Percentiles rank a stretch among this genome's conserved stretches.
Conservation (phyloP, 805 yeast genomes). For the Ogataea allantospora region DNA sequence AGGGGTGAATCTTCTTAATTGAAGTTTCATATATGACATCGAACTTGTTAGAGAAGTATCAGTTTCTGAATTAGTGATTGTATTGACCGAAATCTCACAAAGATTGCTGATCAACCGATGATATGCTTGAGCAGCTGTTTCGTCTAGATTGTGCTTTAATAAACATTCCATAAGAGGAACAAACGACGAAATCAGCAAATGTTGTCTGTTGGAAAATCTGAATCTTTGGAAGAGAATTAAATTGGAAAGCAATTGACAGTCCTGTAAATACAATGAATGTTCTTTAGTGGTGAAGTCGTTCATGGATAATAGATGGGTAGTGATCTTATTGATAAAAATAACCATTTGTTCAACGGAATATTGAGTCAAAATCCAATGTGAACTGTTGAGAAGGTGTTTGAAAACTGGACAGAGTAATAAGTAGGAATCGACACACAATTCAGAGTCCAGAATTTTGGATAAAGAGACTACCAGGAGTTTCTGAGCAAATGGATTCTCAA, state of each 20-base stretch:
- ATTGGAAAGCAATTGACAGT: constrained; percentile 53
- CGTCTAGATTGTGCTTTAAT: constrained; percentile 24
- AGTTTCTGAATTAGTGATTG: constrained; percentile 24
- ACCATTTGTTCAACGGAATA: constrained; percentile 56
- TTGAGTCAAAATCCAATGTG: constrained; percentile 61
- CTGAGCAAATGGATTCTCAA: constrained; percentile 7
- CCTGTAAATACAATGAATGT: constrained; percentile 27
- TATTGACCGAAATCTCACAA: constrained; percentile 63
- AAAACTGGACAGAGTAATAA: constrained; percentile 26
- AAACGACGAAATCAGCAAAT: constrained; percentile 52
- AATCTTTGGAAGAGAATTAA: constrained; percentile 66
- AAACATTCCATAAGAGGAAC: constrained; percentile 51
- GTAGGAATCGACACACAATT: not conserved
- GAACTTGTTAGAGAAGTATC: constrained; percentile 47
- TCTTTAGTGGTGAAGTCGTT: constrained; percentile 29
- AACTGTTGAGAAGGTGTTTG: constrained; percentile 44
- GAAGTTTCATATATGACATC: constrained; percentile 51
- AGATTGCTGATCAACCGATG: constrained; percentile 62
- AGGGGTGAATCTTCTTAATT: constrained; percentile 64
- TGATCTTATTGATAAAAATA: constrained; percentile 14
- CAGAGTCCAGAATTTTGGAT: constrained; percentile 25
- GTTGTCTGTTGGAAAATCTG: constrained; percentile 71
- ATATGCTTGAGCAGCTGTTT: constrained; percentile 41
- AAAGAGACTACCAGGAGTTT: constrained; percentile 32
- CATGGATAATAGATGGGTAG: constrained; percentile 8